Evolutionary conservation across 23 red algal species (phyloP).

Genomic region (Gracilaria domingensis): DNA sequence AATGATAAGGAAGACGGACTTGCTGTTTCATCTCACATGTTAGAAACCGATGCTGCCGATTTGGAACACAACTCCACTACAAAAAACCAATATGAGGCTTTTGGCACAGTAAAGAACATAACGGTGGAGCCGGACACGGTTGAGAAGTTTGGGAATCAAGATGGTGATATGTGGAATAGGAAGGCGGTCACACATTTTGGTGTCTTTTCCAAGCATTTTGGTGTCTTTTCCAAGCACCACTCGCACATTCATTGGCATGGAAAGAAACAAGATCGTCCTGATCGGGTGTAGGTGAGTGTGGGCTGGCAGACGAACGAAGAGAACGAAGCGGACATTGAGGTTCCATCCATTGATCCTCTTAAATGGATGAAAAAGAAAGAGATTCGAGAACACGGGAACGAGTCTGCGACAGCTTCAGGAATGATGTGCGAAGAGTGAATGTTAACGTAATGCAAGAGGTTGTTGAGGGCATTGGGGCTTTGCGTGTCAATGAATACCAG

Average conservation of each 20-base stretch:
- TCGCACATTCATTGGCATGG: not conserved
- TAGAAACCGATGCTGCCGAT: too few relatives aligned
- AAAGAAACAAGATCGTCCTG: not conserved
- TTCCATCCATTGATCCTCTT: constrained; percentile 58
- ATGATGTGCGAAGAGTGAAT: not conserved
- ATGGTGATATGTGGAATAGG: constrained; percentile 19
- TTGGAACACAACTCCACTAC: too few relatives aligned
- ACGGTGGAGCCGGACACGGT: not conserved
- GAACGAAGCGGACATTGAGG: constrained; percentile 27
- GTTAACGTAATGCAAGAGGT: constrained; percentile 31
- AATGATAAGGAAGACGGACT: too few relatives aligned
- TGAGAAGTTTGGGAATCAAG: not conserved
- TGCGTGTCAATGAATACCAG: constrained; percentile 6
- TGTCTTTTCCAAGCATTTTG: constrained; percentile 22
- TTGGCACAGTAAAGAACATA: not conserved
- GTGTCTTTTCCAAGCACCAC: too few relatives aligned
- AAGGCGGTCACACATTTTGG: constrained; percentile 47
- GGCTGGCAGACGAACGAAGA: constrained; percentile 33
- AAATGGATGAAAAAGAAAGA: constrained; percentile 40
- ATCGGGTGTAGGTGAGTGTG: constrained; percentile 44
- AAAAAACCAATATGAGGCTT: not conserved
- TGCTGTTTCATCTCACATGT: too few relatives aligned
- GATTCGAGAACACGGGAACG: not conserved
- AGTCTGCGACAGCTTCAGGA: not conserved
- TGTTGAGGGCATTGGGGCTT: constrained; percentile 9